Evolutionary conservation across 192 early-diverging fungal species (phyloP), one percentile per base, ranked within the genome.

Genomic region (Rhizophagus prolifer): DNA sequence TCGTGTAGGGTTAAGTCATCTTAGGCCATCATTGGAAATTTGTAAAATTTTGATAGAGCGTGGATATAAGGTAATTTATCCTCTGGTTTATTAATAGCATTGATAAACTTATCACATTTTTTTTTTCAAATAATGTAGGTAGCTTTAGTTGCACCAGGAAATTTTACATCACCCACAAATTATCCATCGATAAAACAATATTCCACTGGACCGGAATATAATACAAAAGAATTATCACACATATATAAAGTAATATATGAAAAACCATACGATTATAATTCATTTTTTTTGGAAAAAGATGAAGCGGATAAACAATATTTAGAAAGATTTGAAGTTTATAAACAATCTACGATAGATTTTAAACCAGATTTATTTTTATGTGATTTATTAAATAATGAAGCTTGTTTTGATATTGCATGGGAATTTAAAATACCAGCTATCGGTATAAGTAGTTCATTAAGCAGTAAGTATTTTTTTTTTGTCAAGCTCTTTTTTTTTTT

Each of bases 371-470:
- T 73, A 59, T 60, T 73, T 16, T n/a, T 73, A 21, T 73, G 71
- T 38, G 71, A 73, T 38, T 19, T 61, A 28, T 23, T 28, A 30
- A 23, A 21, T 28, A 58, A 60, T 10, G 71, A 73, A 30, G 71
- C 31, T 58, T 73, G 71, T 38, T 31, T 60, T n/a, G 71, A 73
- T 73, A 25, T 61, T 26, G 71, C 71, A 28, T 73, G 71, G 71
- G 38, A n/a, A 60, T 34, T 60, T 10, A 60, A 60, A 23, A 60
- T 30, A 30, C 71, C 71, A 25, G 19, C 28, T 23, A 31, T 73
- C 6, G n/a, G 19, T 19, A 3, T 60, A 2, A 23, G 46, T 16
- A 26, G 46, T 26, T 44, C n/a, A 25, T 54, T 70, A 50, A 19
- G 8, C 14, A 50, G 23, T 47, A 26, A 16, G 21, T 47, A 14